A percentile compares a stretch with the other conserved stretches of the same genome.
These are phyloP conservation scores for Neurospora intermedia DNA, from an alignment of 495 filamentous ascomycete species.

Conservation along the genomic window DNA sequence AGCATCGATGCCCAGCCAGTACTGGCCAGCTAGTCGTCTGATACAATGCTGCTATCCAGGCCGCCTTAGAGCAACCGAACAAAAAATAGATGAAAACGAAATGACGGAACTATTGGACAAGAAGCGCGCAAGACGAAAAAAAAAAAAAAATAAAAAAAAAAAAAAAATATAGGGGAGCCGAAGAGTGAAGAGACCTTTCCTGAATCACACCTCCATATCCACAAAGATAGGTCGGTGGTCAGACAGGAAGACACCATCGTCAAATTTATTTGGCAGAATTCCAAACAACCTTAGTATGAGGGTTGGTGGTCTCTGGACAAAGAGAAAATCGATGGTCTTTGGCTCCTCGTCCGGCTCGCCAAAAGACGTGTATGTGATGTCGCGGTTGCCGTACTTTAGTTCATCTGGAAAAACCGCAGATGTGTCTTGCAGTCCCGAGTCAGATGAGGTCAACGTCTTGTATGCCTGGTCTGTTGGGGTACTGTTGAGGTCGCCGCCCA, in stretches of 20 bases:
- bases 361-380: conserved; percentile 58
- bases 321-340: conserved; percentile 24
- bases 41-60: neutral
- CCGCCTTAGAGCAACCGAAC: neutral
- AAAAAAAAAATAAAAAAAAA: neutral
- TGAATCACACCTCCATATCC: conserved; percentile 36
- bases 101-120: neutral
- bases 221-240: conserved; percentile 69
- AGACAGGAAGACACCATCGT: conserved; percentile 58
- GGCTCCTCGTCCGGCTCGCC: conserved; percentile 20
- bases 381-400: conserved; percentile 18
- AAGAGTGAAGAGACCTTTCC: neutral
- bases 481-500: conserved; percentile 75
- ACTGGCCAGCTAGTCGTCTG: neutral
- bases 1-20: neutral
- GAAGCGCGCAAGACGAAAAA: neutral
- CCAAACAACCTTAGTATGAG: conserved; percentile 34
- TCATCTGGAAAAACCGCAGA: conserved; percentile 13
- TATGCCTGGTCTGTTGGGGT: conserved; percentile 56
- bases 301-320: conserved; percentile 8
- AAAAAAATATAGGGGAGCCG: neutral
- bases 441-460: conserved; percentile 31
- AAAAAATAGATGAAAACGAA: neutral
- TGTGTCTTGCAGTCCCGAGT: conserved; percentile 19
- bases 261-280: conserved; percentile 51